A percentile compares a stretch with the other conserved stretches of the same genome.
These are phyloP conservation scores for Pontederia crassipes DNA, from an alignment of 176 grass and related monocot genomes.

Conservation along the genomic window DNA sequence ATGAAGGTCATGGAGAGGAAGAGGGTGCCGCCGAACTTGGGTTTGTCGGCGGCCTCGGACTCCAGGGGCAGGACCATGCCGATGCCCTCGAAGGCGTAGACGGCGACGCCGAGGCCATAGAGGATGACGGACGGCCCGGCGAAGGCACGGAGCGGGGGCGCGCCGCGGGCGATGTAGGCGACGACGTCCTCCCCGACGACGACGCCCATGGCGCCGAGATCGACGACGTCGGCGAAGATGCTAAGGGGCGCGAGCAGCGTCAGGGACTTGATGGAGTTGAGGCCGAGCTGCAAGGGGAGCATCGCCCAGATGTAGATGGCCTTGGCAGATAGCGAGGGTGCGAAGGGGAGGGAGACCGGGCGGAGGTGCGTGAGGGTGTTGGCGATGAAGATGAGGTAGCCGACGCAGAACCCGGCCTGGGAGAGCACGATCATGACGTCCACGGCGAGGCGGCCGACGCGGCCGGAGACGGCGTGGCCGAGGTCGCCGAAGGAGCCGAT, in stretches of 20 bases:
- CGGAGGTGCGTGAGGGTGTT: slow-evolving; percentile 56
- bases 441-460: slow-evolving; percentile 44
- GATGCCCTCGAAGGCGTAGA: slow-evolving; percentile 92
- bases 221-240: no score
- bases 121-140: slow-evolving; percentile 46
- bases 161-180: slow-evolving; percentile 28
- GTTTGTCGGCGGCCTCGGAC: slow-evolving; percentile 67
- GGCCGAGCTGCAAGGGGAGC: slow-evolving; percentile 82
- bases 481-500: slow-evolving; percentile 83
- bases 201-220: slow-evolving; percentile 84
- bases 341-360: slow-evolving; percentile 17
- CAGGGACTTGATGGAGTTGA: slow-evolving; percentile 61
- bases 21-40: slow-evolving; percentile 56
- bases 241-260: no score
- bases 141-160: slow-evolving; percentile 42
- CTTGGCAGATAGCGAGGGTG: slow-evolving; percentile 19
- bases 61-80: slow-evolving; percentile 89
- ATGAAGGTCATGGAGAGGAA: slow-evolving; percentile 78
- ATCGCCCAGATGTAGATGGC: slow-evolving; percentile 53
- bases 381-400: slow-evolving; percentile 26
- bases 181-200: slow-evolving; percentile 67
- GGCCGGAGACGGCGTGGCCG: slow-evolving; percentile 50
- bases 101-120: slow-evolving; percentile 83
- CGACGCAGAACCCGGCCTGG: slow-evolving; percentile 82
- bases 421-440: slow-evolving; percentile 96